These are phyloP conservation scores for Pouteria campechiana DNA, from an alignment of 179 eudicot species.

Conservation along the genomic window DNA sequence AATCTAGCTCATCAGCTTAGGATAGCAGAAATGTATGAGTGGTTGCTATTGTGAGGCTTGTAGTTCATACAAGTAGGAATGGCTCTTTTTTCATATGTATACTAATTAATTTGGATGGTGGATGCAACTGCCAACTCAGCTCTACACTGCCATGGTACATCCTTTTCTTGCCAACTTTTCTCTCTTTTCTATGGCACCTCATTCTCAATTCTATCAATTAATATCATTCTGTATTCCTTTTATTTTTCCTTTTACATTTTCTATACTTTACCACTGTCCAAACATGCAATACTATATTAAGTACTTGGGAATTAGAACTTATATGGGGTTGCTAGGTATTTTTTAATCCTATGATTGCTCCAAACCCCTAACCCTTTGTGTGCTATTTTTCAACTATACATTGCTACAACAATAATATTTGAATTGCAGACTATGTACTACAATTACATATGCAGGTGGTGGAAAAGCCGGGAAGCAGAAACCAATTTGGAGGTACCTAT, in stretches of 20 bases:
- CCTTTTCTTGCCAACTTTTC: not conserved
- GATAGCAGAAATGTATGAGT: not conserved
- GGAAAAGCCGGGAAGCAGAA: conserved; percentile 15
- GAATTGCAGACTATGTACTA: conserved; percentile 81
- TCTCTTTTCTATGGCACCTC: not conserved
- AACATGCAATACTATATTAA: too few relatives aligned
- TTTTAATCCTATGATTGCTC: too few relatives aligned
- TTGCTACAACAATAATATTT: conserved; percentile 62
- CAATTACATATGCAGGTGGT: conserved; percentile 49
- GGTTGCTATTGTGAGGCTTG: too few relatives aligned
- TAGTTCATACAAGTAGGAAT: too few relatives aligned
- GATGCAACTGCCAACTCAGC: conserved; percentile 86
- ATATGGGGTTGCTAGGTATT: too few relatives aligned
- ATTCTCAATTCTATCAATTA: not conserved
- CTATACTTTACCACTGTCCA: too few relatives aligned
- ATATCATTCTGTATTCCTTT: not conserved
- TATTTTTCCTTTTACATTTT: too few relatives aligned
- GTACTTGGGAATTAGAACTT: too few relatives aligned
- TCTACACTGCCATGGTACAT: conserved; percentile 75
- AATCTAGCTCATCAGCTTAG: not conserved
- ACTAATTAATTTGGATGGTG: conserved; percentile 3
- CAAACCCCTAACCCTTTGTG: too few relatives aligned
- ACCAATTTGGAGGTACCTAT: conserved; percentile 16
- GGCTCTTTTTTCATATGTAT: not conserved
- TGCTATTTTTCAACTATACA: conserved; percentile 50